Base-by-base conservation (phyloP, 257 asterid genomes). In the Solanum chilense region DNA sequence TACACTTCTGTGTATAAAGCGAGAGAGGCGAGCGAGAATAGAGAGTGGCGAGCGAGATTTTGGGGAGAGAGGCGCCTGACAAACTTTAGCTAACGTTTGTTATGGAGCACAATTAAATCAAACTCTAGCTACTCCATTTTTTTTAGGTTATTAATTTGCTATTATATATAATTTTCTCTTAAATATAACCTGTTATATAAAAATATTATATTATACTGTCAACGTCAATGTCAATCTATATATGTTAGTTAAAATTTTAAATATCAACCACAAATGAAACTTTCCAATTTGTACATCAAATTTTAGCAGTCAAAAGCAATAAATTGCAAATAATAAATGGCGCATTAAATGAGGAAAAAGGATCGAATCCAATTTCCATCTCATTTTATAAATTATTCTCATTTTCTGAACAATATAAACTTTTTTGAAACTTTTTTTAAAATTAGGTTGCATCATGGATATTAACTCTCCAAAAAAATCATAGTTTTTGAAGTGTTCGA, bases 401-500 rank as follows among this genome's bases (percentile, higher is more conserved):
- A n/a, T 76, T 42, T 42, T 76, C 62, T 4, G 21, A 10, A 31
- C 1, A 31, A 31, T 29, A 15, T 49, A 49, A 49, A 14, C 1
- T 2, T 7, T 15, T 70, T 4, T 62, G 0, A 1, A 11, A 60
- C 3, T 4, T 21, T 60, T 23, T 5, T 9, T 5, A 9, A 33
- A 33, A 33, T 4, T 5, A 33, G 23, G 9, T 41, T 8, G 2
- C 42, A 39, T 39, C 42, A 7, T 39, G 9, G 9, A 15, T 15
- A 20, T 15, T 6, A 15, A 49, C 16, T 49, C 3, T 15, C 0
- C 21, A 49, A 49, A 23, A 49, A 68, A 29, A 13, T 0, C 3
- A 29, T 3, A 29, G 1, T 1, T 14, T 27, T 68, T 27, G 0
- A 3, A 27, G 75, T 0, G 14, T 68, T 13, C 5, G 5, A 6